phyloP scores from a whole-genome alignment of 805 yeast species.

The Pichia cabralensis region DNA sequence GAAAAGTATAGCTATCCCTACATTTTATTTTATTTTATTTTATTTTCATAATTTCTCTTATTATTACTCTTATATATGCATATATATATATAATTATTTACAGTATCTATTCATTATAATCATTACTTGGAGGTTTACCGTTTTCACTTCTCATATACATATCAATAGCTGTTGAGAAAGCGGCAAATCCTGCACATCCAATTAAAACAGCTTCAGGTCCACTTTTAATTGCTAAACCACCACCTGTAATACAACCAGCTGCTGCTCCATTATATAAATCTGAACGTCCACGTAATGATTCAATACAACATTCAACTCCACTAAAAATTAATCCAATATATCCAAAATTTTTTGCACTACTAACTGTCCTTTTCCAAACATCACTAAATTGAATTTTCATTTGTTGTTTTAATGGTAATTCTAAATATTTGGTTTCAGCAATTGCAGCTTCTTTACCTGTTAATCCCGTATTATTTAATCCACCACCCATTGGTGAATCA shows the following conservation, averaged over 20 bases:
- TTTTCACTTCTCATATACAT: constrained; percentile 77
- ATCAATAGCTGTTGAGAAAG: constrained; percentile 85
- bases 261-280: constrained; percentile 85
- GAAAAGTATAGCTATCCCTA: neutral
- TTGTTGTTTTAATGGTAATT: constrained; percentile 86
- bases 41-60: neutral
- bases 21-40: neutral
- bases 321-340: constrained; percentile 84
- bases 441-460: constrained; percentile 18
- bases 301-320: constrained; percentile 87
- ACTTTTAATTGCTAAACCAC: constrained; percentile 82
- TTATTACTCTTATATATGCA: neutral
- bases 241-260: constrained; percentile 97
- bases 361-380: constrained; percentile 82
- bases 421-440: constrained; percentile 21
- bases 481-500: constrained; percentile 62
- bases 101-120: constrained; percentile 52
- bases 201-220: constrained; percentile 88
- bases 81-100: neutral
- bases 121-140: constrained; percentile 76
- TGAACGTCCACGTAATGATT: constrained; percentile 77
- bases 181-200: constrained; percentile 98
- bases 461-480: too few species aligned
- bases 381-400: constrained; percentile 84
- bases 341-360: constrained; percentile 90